phyloP scores from a whole-genome alignment of 805 yeast genomes.

The Kazachstania africana region DNA sequence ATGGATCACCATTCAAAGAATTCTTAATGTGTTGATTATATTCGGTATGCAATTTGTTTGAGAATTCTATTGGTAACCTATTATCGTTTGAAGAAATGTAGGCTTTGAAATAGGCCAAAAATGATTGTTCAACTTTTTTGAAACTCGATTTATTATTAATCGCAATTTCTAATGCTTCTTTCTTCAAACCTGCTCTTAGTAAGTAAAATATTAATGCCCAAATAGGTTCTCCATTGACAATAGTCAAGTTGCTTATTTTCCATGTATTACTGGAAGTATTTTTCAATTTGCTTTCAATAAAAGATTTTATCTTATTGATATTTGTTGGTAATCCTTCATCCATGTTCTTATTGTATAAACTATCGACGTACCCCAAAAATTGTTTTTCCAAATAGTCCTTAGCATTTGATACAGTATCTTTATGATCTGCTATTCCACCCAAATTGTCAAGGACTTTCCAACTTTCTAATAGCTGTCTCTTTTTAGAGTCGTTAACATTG shows the following conservation, averaged over 20 bases:
- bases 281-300: slow-evolving; percentile 37
- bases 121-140: slow-evolving; percentile 74
- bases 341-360: slow-evolving; percentile 40
- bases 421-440: background rate
- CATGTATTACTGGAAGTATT: slow-evolving; percentile 35
- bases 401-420: slow-evolving; percentile 41
- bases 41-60: slow-evolving; percentile 61
- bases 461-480: slow-evolving; percentile 61
- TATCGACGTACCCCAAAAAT: slow-evolving; percentile 64
- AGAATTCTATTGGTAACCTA: slow-evolving; percentile 52
- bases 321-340: slow-evolving; percentile 63
- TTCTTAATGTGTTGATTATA: slow-evolving; percentile 76
- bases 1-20: slow-evolving; percentile 66
- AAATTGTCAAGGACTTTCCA: slow-evolving; percentile 51
- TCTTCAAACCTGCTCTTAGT: slow-evolving; percentile 68
- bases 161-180: slow-evolving; percentile 68
- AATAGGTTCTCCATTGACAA: slow-evolving; percentile 78
- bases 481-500: slow-evolving; percentile 45
- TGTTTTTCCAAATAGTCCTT: slow-evolving; percentile 59
- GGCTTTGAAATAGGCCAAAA: slow-evolving; percentile 66
- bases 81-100: slow-evolving; percentile 46
- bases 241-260: slow-evolving; percentile 42
- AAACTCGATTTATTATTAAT: slow-evolving; percentile 55
- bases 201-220: slow-evolving; percentile 88
- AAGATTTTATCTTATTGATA: slow-evolving; percentile 56